phyloP scores from a whole-genome alignment of 345 rosid genomes.

The Anastatica hierochuntica region DNA sequence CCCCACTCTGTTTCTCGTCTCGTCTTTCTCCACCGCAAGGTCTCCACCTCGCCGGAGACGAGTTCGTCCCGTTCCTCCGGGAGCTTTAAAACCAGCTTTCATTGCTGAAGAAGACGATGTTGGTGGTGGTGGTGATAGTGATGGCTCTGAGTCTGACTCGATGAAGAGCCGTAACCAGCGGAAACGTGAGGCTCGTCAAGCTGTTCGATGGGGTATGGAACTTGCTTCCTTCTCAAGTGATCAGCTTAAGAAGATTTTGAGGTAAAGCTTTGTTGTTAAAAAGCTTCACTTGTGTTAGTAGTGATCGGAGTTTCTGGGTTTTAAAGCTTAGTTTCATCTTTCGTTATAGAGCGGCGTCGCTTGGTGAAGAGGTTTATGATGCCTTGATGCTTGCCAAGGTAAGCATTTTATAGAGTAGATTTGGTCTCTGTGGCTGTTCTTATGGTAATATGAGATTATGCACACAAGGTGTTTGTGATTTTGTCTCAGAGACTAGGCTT shows the following conservation, averaged over 20 bases:
- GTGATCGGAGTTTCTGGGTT: too few species aligned
- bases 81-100: conserved; percentile 23
- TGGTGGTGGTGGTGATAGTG: conserved; percentile 16
- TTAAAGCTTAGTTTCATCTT: too few species aligned
- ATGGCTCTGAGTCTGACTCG: conserved; percentile 37
- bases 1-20: conserved; percentile 7
- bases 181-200: conserved; percentile 89
- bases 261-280: conserved; percentile 35
- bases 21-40: conserved; percentile 10
- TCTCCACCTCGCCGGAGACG: conserved; percentile 28
- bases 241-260: conserved; percentile 59
- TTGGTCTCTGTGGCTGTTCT: too few species aligned
- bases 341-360: conserved; percentile 45
- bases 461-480: too few species aligned
- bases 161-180: conserved; percentile 67
- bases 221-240: conserved; percentile 59
- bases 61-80: conserved; percentile 24
- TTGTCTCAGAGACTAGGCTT: too few species aligned
- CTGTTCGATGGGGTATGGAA: conserved; percentile 76
- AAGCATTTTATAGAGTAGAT: not conserved
- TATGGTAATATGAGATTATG: too few species aligned
- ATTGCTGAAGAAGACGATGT: conserved; percentile 26
- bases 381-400: conserved; percentile 84
- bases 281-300: too few species aligned
- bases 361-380: conserved; percentile 57